Evolutionary conservation across 768 basidiomycete species (phyloP).

Genomic region (Serpula lacrymans): DNA sequence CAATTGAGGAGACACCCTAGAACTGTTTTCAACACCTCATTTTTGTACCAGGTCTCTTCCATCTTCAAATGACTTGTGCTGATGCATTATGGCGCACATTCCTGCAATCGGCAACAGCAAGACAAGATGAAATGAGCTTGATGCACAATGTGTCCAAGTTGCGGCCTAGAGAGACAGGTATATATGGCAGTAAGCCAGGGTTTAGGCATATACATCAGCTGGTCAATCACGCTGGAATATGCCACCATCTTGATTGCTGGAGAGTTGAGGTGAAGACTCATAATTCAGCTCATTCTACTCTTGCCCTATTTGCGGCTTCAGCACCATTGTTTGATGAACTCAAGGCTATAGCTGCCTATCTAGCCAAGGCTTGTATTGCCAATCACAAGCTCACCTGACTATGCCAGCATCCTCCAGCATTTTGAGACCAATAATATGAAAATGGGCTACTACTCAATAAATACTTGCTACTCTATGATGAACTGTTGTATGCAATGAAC

Average conservation of each 20-base stretch:
- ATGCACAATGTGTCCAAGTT: constrained; percentile 18
- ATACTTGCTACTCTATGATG: constrained; percentile 39
- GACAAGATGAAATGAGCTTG: constrained; percentile 11
- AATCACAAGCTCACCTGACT: no score
- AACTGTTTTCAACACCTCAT: constrained; percentile 28
- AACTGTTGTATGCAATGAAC: constrained; percentile 32
- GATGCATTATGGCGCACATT: constrained; percentile 20
- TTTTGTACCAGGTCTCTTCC: constrained; percentile 32
- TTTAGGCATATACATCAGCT: constrained; percentile 36
- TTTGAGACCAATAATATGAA: constrained; percentile 29
- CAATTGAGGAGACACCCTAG: constrained; percentile 26
- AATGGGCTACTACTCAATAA: constrained; percentile 30
- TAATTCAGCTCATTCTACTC: neutral
- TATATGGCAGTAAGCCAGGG: constrained; percentile 29
- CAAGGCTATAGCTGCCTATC: constrained; percentile 15
- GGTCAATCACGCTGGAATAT: constrained; percentile 27
- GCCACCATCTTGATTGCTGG: constrained; percentile 29
- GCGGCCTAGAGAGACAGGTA: constrained; percentile 29
- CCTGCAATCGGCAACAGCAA: constrained; percentile 5
- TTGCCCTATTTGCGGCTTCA: constrained; percentile 11
- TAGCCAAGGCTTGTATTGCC: constrained; percentile 20
- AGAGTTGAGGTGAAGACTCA: constrained; percentile 12
- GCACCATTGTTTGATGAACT: constrained; percentile 21
- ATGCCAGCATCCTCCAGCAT: neutral
- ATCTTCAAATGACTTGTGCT: constrained; percentile 29